Evolutionary conservation across 2,329 filamentous ascomycete genomes (phyloP).

Genomic region (Passalora sequoiae): DNA sequence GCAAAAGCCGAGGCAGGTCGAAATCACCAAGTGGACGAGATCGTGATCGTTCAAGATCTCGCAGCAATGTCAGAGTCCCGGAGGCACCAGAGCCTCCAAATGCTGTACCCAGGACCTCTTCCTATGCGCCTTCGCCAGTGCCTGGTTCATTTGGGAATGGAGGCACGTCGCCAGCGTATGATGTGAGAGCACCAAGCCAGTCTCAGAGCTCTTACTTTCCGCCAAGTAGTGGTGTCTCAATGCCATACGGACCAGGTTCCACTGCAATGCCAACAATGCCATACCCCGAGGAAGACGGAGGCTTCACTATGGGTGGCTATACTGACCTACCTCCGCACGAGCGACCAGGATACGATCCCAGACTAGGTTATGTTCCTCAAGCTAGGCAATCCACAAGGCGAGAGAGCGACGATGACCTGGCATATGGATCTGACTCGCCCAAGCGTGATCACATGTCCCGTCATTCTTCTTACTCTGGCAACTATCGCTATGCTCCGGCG

Average conservation of each 20-base stretch:
- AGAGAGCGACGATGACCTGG: constrained; percentile 28
- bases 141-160: constrained; percentile 22
- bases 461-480: constrained; percentile 18
- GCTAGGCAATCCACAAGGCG: constrained; percentile 1
- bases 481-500: constrained; percentile 21
- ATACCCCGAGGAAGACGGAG: constrained; percentile 27
- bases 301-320: constrained; percentile 43
- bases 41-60: constrained; percentile 35
- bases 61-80: constrained; percentile 36
- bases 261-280: constrained; percentile 16
- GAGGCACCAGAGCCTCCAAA: constrained; percentile 28
- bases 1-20: constrained; percentile 38
- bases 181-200: constrained; percentile 36
- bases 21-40: constrained; percentile 38
- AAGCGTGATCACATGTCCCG: constrained; percentile 15
- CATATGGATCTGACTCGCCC: constrained; percentile 27
- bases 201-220: constrained; percentile 15
- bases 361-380: constrained; percentile 17
- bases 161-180: constrained; percentile 34
- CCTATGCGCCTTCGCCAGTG: constrained; percentile 22
- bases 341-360: constrained; percentile 35
- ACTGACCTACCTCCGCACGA: constrained; percentile 42
- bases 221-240: constrained; percentile 6
- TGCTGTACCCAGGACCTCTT: constrained; percentile 12
- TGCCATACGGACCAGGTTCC: constrained; percentile 16